These are phyloP conservation scores for Chlorella vulgaris DNA, from an alignment of 139 green algal genomes.

Conservation along the genomic window DNA sequence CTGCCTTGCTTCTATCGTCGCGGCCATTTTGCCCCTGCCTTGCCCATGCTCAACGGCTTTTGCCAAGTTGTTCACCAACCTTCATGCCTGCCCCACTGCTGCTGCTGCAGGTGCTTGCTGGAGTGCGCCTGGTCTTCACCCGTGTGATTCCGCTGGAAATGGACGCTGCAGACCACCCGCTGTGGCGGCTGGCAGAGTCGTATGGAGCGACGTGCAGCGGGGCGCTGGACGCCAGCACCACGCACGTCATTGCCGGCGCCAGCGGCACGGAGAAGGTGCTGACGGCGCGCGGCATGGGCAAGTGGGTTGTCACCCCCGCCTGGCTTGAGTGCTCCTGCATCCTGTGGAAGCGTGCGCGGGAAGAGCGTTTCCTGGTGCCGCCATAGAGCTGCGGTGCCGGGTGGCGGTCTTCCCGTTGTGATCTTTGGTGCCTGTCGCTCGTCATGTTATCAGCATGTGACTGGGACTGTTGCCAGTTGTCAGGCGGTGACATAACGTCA, in stretches of 20 bases:
- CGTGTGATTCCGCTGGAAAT: constrained; percentile 61
- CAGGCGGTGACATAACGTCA: too few relatives aligned
- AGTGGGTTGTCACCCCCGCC: constrained; percentile 35
- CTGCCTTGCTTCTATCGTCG: too few relatives aligned
- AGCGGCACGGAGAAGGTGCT: constrained; percentile 66
- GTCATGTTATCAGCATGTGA: too few relatives aligned
- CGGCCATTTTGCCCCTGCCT: too few relatives aligned
- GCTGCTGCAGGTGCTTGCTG: constrained; percentile 43
- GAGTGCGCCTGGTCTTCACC: constrained; percentile 67
- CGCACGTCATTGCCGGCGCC: constrained; percentile 63
- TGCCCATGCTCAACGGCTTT: too few relatives aligned
- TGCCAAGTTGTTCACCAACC: too few relatives aligned
- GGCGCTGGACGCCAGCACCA: constrained; percentile 39
- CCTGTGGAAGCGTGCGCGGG: constrained; percentile 63
- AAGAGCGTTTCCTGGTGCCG: constrained; percentile 59
- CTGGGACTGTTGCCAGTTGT: too few relatives aligned
- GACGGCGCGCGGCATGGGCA: constrained; percentile 11
- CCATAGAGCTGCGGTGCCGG: too few relatives aligned
- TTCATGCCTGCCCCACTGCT: neutral
- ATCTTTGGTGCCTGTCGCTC: too few relatives aligned
- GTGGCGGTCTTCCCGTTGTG: too few relatives aligned
- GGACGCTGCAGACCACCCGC: constrained; percentile 50
- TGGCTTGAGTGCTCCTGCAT: constrained; percentile 72
- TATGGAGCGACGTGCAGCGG: constrained; percentile 55
- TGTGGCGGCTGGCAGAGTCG: constrained; percentile 67